Evolutionary conservation across 2,329 filamentous ascomycete species (phyloP), one percentile per base, ranked within the genome.

Genomic region (Cercospora berteroae): DNA sequence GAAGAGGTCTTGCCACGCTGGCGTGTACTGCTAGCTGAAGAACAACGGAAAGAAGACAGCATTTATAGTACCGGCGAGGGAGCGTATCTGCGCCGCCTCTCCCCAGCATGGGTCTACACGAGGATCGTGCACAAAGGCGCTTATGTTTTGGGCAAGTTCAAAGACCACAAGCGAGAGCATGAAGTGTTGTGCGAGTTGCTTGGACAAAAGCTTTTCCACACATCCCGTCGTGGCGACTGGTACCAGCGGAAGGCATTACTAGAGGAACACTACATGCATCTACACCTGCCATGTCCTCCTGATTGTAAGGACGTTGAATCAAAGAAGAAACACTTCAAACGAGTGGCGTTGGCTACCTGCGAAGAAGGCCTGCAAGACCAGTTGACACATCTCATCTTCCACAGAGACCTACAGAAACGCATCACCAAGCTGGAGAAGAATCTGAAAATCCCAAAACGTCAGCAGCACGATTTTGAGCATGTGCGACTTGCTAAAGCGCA

Each of bases 191-290:
- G 80, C 0, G 91, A 95, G 74, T 85, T 99, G 3, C 86, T 99
- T 0, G 81, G 81, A 3, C 95, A 99, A 76, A 86, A 86, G 4
- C 84, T 97, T 0, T 98, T 98, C 74, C 94, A 98, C 74, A 85
- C 91, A 52, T 88, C 93, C 1, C 87, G 94, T 29, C 87, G 95
- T 50, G 95, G 95, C 0, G 88, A 89, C 0, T 99, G 95, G 95
- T 98, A 98, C 77, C 94, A 97, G 76, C 91, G 95, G 20, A 97
- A 96, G 79, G 95, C 94, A 0, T 82, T 99, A 1, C 80, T 99
- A 1, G 95, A 99, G 81, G 95, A 99, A 77, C 93, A 96, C 76
- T 98, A 99, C 78, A 94, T 98, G 91, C 85, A 88, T 75, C 82
- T 85, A 4, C 76, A 91, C 5, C 84, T 82, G 31, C 81, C 85